Evolutionary conservation across 495 filamentous ascomycete genomes (phyloP), one percentile per base, ranked within the genome.

Genomic region (Aspergillus cavernicola): DNA sequence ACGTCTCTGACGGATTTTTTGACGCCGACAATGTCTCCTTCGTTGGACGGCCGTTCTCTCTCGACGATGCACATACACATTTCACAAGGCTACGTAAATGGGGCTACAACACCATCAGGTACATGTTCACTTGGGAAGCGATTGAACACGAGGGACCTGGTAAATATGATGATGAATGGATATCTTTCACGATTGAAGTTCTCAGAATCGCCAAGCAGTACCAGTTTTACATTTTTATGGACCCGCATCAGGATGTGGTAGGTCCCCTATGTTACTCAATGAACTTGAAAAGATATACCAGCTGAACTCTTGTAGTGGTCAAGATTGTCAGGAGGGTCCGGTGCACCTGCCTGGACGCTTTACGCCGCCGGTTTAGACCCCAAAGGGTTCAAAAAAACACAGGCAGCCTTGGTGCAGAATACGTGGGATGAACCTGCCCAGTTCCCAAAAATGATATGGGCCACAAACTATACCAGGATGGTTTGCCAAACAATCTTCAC

Each of bases 371-470:
- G 93, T 7, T 71, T 98, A 20, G 88, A 98, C 59, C 93, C 95
- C 3, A 77, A 81, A 61, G 80, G 78, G 26, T 97, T 98, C 61
- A 83, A 84, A 38, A 84, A 82, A 20, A 98, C 92, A 13, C 88
- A 96, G 68, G 95, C 91, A 3, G 90, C 95, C 18, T 77, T 96
- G 37, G 92, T 98, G 20, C 93, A 98, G 38, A 98, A 97, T 62
- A 92, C 87, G 0, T 96, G 87, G 60, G 85, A 90, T n/a, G 79
- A 95, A 31, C 89, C 91, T 15, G 83, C 83, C 4, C 78, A 84
- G 3, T 98, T 93, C 63, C 95, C 93, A 3, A 97, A 97, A 70
- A 98, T 98, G 93, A 90, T 96, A 18, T 98, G 93, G 93, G 89
- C 92, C 40, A 98, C 93, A 19, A 97, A 98, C 62, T 98, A 98